Conservation (phyloP, 2,329 filamentous ascomycete genomes). For the Tolypocladium endophyticum region DNA sequence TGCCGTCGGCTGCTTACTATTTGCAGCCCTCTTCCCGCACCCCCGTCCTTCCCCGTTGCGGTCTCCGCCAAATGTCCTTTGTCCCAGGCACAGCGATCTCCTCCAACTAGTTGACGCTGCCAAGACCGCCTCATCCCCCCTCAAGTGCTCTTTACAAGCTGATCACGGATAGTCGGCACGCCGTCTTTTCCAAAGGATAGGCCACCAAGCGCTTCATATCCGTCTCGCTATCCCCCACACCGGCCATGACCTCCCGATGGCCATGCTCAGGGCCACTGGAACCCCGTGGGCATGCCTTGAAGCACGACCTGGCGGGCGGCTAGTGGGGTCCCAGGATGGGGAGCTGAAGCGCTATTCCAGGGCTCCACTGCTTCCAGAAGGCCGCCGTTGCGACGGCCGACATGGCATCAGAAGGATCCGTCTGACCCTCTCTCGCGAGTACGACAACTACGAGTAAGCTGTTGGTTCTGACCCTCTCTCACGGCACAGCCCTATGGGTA, state of each 20-base stretch:
- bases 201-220: background rate
- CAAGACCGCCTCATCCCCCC: background rate
- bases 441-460: too few species aligned
- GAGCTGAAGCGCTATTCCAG: background rate
- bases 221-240: background rate
- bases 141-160: background rate
- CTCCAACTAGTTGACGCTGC: background rate
- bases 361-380: conserved; percentile 2
- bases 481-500: background rate
- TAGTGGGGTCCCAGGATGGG: background rate
- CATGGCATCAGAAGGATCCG: background rate
- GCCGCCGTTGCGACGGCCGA: background rate
- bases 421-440: background rate
- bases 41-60: background rate
- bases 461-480: too few species aligned
- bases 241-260: background rate
- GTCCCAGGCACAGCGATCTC: background rate
- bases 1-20: background rate
- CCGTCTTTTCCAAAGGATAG: background rate
- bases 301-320: background rate
- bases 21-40: background rate
- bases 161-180: background rate
- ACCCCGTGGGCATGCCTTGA: too few species aligned
- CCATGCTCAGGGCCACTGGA: background rate
- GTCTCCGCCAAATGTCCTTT: background rate